These are phyloP conservation scores for Oidium heveae DNA, from an alignment of 2,329 filamentous ascomycete species.

Conservation along the genomic window DNA sequence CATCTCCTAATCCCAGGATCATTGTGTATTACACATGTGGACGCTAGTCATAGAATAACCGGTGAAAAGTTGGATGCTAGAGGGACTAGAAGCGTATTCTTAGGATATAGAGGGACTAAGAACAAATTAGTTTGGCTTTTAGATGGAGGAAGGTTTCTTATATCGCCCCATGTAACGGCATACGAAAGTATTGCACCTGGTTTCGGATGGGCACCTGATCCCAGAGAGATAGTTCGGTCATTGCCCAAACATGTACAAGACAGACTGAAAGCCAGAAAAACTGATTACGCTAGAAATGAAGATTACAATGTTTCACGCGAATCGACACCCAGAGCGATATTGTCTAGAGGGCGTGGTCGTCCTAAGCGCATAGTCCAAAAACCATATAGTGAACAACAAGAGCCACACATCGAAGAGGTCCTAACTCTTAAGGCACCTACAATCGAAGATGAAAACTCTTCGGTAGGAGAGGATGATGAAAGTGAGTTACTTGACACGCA, in stretches of 20 bases:
- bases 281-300: not conserved
- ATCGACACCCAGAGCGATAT: not conserved
- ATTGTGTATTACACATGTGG: too few species aligned
- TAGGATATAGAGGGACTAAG: too few species aligned
- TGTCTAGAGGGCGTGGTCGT: not conserved
- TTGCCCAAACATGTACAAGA: not conserved
- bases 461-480: not conserved
- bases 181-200: not conserved
- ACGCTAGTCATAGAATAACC: too few species aligned
- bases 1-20: too few species aligned
- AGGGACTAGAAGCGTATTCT: too few species aligned
- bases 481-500: not conserved
- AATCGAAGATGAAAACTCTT: not conserved
- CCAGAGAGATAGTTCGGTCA: not conserved
- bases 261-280: not conserved
- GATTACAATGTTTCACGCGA: not conserved
- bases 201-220: not conserved
- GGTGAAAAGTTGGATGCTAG: not conserved
- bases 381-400: not conserved
- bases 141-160: not conserved
- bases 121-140: not conserved
- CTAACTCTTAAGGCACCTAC: not conserved
- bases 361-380: not conserved
- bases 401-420: too few species aligned
- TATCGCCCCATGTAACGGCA: not conserved